Conservation (phyloP, 352 stramenopile genomes). For the Pythium monospermum region DNA sequence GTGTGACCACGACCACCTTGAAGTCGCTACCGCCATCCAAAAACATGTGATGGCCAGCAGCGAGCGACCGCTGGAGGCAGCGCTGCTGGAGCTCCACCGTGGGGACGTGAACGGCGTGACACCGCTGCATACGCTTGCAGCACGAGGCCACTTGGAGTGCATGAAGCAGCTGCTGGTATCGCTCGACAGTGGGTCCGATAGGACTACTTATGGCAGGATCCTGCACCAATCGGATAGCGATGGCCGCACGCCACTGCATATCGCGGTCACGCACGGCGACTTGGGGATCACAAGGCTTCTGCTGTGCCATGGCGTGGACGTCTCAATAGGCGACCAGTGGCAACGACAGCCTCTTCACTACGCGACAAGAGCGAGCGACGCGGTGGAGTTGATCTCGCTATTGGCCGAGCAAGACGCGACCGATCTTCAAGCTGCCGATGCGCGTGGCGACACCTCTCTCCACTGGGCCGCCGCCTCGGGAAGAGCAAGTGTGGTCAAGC, state of each 20-base stretch:
- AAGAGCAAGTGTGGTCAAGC: slow-evolving; percentile 27
- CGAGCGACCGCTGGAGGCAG: background rate
- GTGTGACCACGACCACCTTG: slow-evolving; percentile 57
- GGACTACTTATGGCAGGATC: background rate
- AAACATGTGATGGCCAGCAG: slow-evolving; percentile 24
- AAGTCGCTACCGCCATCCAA: slow-evolving; percentile 42
- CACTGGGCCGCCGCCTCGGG: slow-evolving; percentile 63
- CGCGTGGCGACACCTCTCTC: slow-evolving; percentile 60
- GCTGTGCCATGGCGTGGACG: slow-evolving; percentile 7
- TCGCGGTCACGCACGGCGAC: slow-evolving; percentile 32
- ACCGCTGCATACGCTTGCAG: slow-evolving; percentile 41
- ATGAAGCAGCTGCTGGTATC: slow-evolving; percentile 32
- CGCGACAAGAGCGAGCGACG: slow-evolving; percentile 25
- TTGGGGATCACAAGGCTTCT: slow-evolving; percentile 29
- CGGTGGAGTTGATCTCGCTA: slow-evolving; percentile 17
- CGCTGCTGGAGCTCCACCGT: slow-evolving; percentile 21
- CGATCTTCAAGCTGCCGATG: slow-evolving; percentile 39
- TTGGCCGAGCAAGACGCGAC: slow-evolving; percentile 23
- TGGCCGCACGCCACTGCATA: slow-evolving; percentile 34
- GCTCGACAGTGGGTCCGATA: too few species aligned
- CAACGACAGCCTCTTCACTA: slow-evolving; percentile 36
- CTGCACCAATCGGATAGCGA: slow-evolving; percentile 1
- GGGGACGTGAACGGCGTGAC: slow-evolving; percentile 26
- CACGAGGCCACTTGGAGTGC: slow-evolving; percentile 50
- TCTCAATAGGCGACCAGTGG: slow-evolving; percentile 29